A percentile compares a stretch with the other conserved stretches of the same genome.
phyloP scores from a whole-genome alignment of 805 yeast genomes.

The Wickerhamiella musiphila region DNA sequence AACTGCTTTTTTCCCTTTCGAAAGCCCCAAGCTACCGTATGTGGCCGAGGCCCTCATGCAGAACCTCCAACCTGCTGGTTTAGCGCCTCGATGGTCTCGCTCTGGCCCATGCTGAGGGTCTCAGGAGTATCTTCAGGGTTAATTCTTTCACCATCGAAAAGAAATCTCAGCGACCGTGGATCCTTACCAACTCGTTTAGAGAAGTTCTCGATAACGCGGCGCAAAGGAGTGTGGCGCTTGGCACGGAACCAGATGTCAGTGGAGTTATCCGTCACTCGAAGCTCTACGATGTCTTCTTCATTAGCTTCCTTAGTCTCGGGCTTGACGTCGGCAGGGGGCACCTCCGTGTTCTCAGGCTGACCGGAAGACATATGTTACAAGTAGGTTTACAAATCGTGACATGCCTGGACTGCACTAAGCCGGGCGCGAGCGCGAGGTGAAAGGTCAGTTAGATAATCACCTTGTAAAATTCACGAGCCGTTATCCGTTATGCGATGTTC shows the following conservation, averaged over 20 bases:
- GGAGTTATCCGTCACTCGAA: slow-evolving; percentile 85
- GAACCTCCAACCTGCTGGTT: slow-evolving; percentile 54
- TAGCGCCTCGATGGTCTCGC: slow-evolving; percentile 93
- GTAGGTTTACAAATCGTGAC: too few species aligned
- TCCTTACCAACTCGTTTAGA: slow-evolving; percentile 95
- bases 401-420: too few species aligned
- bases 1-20: too few species aligned
- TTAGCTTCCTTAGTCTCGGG: slow-evolving; percentile 45
- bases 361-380: too few species aligned
- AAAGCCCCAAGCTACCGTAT: too few species aligned
- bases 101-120: slow-evolving; percentile 75
- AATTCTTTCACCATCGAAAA: slow-evolving; percentile 86
- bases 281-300: slow-evolving; percentile 61
- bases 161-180: slow-evolving; percentile 63
- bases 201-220: slow-evolving; percentile 91
- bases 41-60: too few species aligned
- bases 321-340: slow-evolving; percentile 7
- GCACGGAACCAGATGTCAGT: slow-evolving; percentile 93
- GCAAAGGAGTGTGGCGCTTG: slow-evolving; percentile 79
- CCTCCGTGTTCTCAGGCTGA: slow-evolving; percentile 3
- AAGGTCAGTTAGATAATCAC: too few species aligned
- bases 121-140: slow-evolving; percentile 84
- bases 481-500: too few species aligned
- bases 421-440: too few species aligned
- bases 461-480: too few species aligned